Evolutionary conservation across 345 rosid species (phyloP), one percentile per base, ranked within the genome.

Genomic region (Camelina sativa): DNA sequence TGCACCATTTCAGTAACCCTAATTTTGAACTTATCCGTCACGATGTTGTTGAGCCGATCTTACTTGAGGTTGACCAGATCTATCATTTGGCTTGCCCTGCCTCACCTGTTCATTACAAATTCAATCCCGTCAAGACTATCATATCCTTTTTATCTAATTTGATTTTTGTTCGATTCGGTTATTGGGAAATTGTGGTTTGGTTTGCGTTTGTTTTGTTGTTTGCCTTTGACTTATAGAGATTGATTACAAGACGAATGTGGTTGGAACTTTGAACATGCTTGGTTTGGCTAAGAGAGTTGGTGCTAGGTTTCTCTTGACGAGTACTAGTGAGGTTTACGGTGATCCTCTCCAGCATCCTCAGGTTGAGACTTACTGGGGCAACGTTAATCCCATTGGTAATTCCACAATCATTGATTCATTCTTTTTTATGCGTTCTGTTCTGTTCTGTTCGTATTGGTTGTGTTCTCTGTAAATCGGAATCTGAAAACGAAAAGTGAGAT

Each of bases 281-380:
- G 97, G 97, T 13, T 74, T 91, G 19, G 97, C 97, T 0, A 91
- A 91, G 78, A 71, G 97, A 57, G 86, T 91, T 7, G 91, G 92
- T 30, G 97, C 97, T 0, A 82, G 97, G 16, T 91, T 91, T 84
- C 71, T 91, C 62, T 77, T 91, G 11, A 91, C 97, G n/a, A 91
- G 97, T 77, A 91, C 95, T n/a, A 91, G 97, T 62, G 97, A 91
- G 77, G 95, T 91, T n/a, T 91, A 89, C 34, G 97, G 97, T 11
- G 97, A 91, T 76, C 95, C 95, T 56, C 78, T 91, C 2, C 91
- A 91, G 80, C 95, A 91, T 60, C 97, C 97, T 13, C 97, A 91
- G 79, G 84, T 78, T 6, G 95, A 91, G 85, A 87, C 92, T 64
- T 91, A 91, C 78, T 91, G 95, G 95, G 97, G 95, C 30, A 91